Percentiles rank a stretch among this genome's conserved stretches.
Conservation (phyloP, 352 stramenopile genomes). For the Globisporangium echinulatum region DNA sequence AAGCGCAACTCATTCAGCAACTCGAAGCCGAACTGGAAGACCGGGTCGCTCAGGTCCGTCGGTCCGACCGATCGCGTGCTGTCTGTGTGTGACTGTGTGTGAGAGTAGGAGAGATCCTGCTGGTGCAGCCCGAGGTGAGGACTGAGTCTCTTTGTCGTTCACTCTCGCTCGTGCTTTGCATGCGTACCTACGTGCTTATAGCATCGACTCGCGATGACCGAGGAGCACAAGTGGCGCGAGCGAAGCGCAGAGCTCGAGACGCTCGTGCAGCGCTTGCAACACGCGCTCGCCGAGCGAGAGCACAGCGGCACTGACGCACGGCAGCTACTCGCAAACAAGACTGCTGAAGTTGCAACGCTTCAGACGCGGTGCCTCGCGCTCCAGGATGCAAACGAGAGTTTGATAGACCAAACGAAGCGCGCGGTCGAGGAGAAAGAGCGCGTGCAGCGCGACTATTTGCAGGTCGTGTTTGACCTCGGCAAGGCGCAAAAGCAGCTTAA, state of each 20-base stretch:
- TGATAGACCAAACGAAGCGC: constrained; percentile 26
- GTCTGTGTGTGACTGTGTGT: background rate
- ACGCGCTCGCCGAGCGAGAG: constrained; percentile 19
- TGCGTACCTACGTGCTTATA: background rate
- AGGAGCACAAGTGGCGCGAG: constrained; percentile 17
- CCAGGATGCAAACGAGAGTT: constrained; percentile 27
- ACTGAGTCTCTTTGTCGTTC: background rate
- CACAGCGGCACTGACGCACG: constrained; percentile 16
- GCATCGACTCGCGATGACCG: constrained; percentile 8
- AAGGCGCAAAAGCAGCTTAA: constrained; percentile 44
- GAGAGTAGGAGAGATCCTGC: background rate
- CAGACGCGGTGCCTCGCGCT: constrained; percentile 23
- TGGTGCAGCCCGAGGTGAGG: background rate
- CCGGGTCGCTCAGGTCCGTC: constrained; percentile 5
- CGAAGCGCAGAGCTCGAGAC: constrained; percentile 14
- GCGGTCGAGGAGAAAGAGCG: constrained; percentile 31
- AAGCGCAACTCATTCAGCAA: constrained; percentile 2
- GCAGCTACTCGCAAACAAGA: constrained; percentile 23
- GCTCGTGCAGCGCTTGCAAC: constrained; percentile 18
- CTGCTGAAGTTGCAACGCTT: constrained; percentile 17
- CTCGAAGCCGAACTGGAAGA: constrained; percentile 10
- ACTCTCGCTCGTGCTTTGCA: background rate
- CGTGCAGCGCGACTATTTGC: constrained; percentile 39
- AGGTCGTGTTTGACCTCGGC: constrained; percentile 40
- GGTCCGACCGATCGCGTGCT: background rate